A percentile compares a stretch with the other conserved stretches of the same genome.
Evolutionary conservation across 768 basidiomycete species (phyloP).

Genomic region (Pilatotrama ljubarskyi): DNA sequence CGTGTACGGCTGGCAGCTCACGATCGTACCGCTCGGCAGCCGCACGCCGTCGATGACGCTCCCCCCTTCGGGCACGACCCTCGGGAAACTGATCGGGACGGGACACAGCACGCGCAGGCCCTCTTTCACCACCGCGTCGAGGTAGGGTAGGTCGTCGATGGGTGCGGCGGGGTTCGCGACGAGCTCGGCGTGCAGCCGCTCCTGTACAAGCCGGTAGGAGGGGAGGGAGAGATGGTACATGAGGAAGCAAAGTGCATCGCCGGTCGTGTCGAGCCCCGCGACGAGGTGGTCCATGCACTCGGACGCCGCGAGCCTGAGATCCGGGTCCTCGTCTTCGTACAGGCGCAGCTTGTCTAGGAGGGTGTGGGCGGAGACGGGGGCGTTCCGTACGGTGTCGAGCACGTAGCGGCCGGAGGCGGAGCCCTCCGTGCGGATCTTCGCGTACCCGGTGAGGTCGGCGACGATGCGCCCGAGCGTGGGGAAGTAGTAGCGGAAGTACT

Average conservation of each 20-base stretch:
- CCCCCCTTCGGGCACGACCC: constrained; percentile 83
- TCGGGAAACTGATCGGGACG: constrained; percentile 92
- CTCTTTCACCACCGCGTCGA: constrained; percentile 92
- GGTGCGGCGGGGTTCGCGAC: constrained; percentile 68
- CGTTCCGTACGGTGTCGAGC: constrained; percentile 7
- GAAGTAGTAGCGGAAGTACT: constrained; percentile 19
- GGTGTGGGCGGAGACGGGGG: constrained; percentile 17
- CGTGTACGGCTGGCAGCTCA: constrained; percentile 93
- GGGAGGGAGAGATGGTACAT: constrained; percentile 27
- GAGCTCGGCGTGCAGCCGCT: constrained; percentile 24
- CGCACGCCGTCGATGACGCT: constrained; percentile 85
- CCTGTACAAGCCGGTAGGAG: constrained; percentile 7
- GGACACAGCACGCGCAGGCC: constrained; percentile 88
- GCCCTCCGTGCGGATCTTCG: not conserved
- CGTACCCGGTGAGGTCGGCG: not conserved
- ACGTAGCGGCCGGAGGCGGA: constrained; percentile 13
- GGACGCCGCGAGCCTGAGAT: constrained; percentile 13
- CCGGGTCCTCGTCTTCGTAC: not conserved
- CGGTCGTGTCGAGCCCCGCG: constrained; percentile 27
- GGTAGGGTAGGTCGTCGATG: constrained; percentile 88
- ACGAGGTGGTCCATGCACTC: constrained; percentile 27
- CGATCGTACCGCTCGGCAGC: constrained; percentile 87
- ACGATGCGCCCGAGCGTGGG: not conserved
- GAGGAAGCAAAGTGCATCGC: constrained; percentile 28
- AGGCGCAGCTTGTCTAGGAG: constrained; percentile 22